These are phyloP conservation scores for Dysphania ambrosioides DNA, from an alignment of 148 eudicot species.

Conservation along the genomic window DNA sequence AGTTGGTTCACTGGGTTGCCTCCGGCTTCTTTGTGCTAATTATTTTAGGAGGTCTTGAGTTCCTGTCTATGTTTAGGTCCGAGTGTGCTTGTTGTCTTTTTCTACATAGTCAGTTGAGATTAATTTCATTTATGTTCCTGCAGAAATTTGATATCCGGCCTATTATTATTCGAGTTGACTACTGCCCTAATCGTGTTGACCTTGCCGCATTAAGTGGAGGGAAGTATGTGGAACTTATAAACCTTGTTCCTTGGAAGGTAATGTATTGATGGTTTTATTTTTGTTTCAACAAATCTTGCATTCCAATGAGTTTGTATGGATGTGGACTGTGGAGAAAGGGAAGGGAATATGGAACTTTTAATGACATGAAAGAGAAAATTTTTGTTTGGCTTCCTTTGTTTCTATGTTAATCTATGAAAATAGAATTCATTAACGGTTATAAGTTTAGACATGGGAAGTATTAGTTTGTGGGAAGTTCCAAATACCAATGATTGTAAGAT, in stretches of 20 bases:
- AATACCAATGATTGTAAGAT: too few relatives aligned
- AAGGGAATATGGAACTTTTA: not conserved
- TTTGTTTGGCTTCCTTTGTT: not conserved
- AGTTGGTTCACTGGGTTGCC: too few relatives aligned
- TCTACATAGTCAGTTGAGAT: slow-evolving; percentile 12
- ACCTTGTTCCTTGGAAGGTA: slow-evolving; percentile 97
- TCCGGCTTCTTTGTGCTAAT: too few relatives aligned
- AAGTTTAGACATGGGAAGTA: too few relatives aligned
- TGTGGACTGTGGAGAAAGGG: not conserved
- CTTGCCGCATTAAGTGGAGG: slow-evolving; percentile 85
- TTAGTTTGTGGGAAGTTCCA: too few relatives aligned
- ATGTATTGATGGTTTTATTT: slow-evolving; percentile 5
- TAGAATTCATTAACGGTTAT: not conserved
- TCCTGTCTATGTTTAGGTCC: not conserved
- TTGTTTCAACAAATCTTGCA: not conserved
- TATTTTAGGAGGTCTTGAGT: not conserved
- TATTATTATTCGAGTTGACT: slow-evolving; percentile 72
- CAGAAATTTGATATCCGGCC: slow-evolving; percentile 90
- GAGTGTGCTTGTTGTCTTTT: not conserved
- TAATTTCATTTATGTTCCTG: slow-evolving; percentile 25
- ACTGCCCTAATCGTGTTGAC: slow-evolving; percentile 76
- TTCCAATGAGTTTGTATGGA: not conserved
- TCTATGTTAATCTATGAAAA: not conserved
- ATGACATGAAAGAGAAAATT: too few relatives aligned
- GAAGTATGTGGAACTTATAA: slow-evolving; percentile 91